These are phyloP conservation scores for Leccinum subgranulosum DNA, from an alignment of 768 basidiomycete genomes.

Conservation along the genomic window DNA sequence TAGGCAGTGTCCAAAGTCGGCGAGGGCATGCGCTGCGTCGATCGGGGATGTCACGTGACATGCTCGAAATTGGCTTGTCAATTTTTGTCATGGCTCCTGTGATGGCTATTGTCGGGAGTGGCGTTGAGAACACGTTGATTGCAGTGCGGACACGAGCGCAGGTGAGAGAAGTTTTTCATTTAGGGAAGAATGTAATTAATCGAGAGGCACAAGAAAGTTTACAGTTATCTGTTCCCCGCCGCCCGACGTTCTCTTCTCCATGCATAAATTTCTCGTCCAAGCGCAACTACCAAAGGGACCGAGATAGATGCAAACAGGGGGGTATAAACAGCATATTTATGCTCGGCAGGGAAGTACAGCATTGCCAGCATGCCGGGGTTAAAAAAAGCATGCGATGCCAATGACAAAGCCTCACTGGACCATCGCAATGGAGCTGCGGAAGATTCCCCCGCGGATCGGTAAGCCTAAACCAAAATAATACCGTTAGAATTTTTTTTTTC, in stretches of 20 bases:
- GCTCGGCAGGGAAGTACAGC: slow-evolving; percentile 96
- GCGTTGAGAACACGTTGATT: slow-evolving; percentile 14
- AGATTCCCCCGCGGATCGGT: slow-evolving; percentile 16
- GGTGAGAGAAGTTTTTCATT: slow-evolving; percentile 9
- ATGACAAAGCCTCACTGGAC: slow-evolving; percentile 59
- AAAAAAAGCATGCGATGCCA: slow-evolving; percentile 89
- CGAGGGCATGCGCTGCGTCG: slow-evolving; percentile 8
- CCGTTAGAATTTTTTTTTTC: slow-evolving; percentile 9
- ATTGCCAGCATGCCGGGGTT: slow-evolving; percentile 95
- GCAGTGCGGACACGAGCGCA: slow-evolving; percentile 11
- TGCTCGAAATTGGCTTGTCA: neutral
- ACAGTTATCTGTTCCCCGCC: slow-evolving; percentile 13
- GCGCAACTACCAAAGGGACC: slow-evolving; percentile 75
- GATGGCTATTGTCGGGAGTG: neutral
- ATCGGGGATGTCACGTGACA: slow-evolving; percentile 27
- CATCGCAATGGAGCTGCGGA: slow-evolving; percentile 44
- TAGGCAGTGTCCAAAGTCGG: neutral
- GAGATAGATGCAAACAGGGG: slow-evolving; percentile 91
- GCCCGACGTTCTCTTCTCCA: slow-evolving; percentile 43
- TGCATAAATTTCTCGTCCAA: slow-evolving; percentile 65
- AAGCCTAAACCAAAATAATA: slow-evolving; percentile 16
- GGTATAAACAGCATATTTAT: slow-evolving; percentile 95
- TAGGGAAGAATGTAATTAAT: slow-evolving; percentile 6
- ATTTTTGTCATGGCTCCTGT: neutral
- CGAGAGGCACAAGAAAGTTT: neutral